These are phyloP conservation scores for Russula olivacea DNA, from an alignment of 768 basidiomycete species.

Conservation along the genomic window DNA sequence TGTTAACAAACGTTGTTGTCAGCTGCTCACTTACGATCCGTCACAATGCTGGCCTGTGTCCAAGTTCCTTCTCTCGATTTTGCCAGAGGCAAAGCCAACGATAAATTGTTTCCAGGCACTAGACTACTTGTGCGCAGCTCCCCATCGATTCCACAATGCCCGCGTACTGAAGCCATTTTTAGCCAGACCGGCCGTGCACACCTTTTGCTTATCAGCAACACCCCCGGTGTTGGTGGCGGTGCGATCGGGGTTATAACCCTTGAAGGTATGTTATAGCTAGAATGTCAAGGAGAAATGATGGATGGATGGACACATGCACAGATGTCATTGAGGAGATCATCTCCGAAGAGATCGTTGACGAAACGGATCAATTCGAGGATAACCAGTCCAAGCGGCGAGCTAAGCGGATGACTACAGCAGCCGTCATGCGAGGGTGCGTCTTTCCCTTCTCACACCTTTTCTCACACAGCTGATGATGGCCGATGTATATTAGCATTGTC, in stretches of 20 bases:
- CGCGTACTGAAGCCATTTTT: not conserved
- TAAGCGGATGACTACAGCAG: constrained; percentile 62
- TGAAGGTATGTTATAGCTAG: constrained; percentile 45
- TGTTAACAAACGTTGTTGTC: not conserved
- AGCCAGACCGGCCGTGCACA: constrained; percentile 95
- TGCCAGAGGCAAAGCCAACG: constrained; percentile 83
- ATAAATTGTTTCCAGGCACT: constrained; percentile 95
- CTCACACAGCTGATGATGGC: not conserved
- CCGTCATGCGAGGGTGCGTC: constrained; percentile 71
- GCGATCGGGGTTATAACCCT: constrained; percentile 89
- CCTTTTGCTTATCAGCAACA: constrained; percentile 75
- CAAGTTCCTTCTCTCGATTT: constrained; percentile 67
- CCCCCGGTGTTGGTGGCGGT: constrained; percentile 77
- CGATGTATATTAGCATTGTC: constrained; percentile 40
- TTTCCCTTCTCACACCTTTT: not conserved
- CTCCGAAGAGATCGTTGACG: constrained; percentile 92
- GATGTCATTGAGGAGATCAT: constrained; percentile 94
- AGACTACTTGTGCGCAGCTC: constrained; percentile 72
- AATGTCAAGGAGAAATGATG: not conserved
- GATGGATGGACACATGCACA: constrained; percentile 25
- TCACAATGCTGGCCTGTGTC: constrained; percentile 69
- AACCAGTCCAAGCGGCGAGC: constrained; percentile 77
- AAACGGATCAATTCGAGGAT: constrained; percentile 86
- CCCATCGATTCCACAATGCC: too few relatives aligned
- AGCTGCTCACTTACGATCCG: constrained; percentile 89